Conservation (phyloP, 495 filamentous ascomycete genomes). For the Mytilinidion resinicola region DNA sequence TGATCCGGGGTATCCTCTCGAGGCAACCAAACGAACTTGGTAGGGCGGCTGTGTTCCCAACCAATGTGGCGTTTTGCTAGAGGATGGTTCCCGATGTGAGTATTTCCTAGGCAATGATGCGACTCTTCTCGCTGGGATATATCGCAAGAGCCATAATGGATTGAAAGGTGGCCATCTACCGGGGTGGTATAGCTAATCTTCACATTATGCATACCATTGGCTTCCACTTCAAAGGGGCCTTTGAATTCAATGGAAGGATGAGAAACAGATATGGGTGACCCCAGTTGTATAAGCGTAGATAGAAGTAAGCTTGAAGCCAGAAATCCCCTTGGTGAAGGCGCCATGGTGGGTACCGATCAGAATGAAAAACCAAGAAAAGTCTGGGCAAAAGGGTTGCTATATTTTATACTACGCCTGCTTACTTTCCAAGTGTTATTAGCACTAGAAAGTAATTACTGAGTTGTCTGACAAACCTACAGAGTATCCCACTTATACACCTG, state of each 20-base stretch:
- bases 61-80: constrained; percentile 17
- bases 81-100: constrained; percentile 20
- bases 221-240: constrained; percentile 13
- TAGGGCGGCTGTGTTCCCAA: constrained; percentile 7
- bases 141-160: constrained; percentile 22
- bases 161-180: constrained; percentile 22
- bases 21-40: constrained; percentile 47
- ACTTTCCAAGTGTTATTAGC: too few species aligned
- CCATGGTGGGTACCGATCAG: too few species aligned
- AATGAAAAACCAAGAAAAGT: too few species aligned
- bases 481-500: too few species aligned
- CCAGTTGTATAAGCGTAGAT: too few species aligned
- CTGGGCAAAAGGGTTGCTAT: too few species aligned
- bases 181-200: constrained; percentile 12
- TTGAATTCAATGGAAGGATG: constrained; percentile 5
- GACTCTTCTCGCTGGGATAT: neutral
- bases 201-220: constrained; percentile 20
- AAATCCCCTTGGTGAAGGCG: too few species aligned
- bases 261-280: neutral
- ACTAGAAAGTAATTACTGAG: too few species aligned
- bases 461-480: too few species aligned
- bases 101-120: constrained; percentile 18
- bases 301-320: too few species aligned
- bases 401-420: too few species aligned
- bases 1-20: constrained; percentile 39